Evolutionary conservation across 1,284 basidiomycete genomes (phyloP).

Genomic region (Ganoderma lingzhi): DNA sequence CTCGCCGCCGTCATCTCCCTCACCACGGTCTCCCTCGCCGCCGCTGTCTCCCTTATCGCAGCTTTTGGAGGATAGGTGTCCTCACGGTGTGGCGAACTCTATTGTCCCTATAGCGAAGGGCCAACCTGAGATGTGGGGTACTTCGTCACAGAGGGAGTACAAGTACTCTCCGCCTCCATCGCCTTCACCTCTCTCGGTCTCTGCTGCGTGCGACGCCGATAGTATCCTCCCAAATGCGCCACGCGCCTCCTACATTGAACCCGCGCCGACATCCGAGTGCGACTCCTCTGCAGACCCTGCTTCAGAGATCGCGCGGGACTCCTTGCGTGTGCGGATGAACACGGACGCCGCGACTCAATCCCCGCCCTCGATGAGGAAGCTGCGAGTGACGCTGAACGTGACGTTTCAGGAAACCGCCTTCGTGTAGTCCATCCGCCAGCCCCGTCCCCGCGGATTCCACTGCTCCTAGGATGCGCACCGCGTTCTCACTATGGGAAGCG

Average conservation of each 20-base stretch:
- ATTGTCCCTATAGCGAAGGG: too few relatives aligned
- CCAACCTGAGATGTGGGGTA: too few relatives aligned
- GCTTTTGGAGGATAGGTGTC: neutral
- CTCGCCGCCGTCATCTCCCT: too few relatives aligned
- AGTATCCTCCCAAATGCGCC: neutral
- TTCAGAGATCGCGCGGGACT: neutral
- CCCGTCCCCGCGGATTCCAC: neutral
- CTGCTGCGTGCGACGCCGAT: neutral
- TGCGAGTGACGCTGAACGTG: neutral
- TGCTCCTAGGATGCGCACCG: neutral
- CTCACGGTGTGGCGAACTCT: neutral
- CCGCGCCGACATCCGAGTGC: neutral
- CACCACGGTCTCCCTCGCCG: too few relatives aligned
- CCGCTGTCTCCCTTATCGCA: neutral
- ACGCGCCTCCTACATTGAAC: neutral
- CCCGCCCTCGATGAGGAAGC: neutral
- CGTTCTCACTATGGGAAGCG: neutral
- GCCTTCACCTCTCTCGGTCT: neutral
- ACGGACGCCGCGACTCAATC: neutral
- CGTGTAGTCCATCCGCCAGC: neutral
- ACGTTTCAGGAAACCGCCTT: neutral
- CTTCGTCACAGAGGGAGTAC: neutral
- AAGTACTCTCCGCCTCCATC: neutral
- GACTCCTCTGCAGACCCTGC: neutral
- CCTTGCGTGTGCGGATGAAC: too few relatives aligned